Conservation (phyloP, 768 basidiomycete species). For the Collybiopsis confluens region DNA sequence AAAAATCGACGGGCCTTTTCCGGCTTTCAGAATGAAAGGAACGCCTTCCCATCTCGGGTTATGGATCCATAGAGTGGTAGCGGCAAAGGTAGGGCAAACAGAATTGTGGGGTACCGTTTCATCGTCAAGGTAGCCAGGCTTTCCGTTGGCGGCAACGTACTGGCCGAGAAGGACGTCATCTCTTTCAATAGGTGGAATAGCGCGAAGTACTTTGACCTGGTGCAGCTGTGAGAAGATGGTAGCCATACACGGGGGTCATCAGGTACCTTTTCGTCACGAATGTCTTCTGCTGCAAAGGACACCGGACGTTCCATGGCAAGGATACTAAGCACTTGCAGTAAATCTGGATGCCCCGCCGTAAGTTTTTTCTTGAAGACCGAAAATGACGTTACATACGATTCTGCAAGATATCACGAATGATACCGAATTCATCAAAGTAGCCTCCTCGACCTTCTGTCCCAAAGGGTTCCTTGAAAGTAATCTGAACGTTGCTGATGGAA, state of each 20-base stretch:
- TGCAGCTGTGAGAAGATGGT: conserved; percentile 13
- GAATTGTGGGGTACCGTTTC: conserved; percentile 91
- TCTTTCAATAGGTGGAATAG: conserved; percentile 76
- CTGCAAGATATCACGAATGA: conserved; percentile 95
- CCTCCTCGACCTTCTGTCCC: conserved; percentile 99
- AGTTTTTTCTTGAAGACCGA: neutral
- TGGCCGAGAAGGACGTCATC: conserved; percentile 90
- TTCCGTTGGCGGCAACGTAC: conserved; percentile 82
- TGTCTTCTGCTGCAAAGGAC: conserved; percentile 94
- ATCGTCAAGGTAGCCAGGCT: conserved; percentile 99
- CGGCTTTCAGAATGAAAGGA: conserved; percentile 96
- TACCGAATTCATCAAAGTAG: conserved; percentile 99
- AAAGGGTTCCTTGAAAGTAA: conserved; percentile 99
- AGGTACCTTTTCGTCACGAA: conserved; percentile 94
- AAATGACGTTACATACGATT: conserved; percentile 71
- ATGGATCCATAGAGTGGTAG: conserved; percentile 85
- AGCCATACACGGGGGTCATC: neutral
- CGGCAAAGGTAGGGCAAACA: conserved; percentile 92
- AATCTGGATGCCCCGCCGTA: conserved; percentile 47
- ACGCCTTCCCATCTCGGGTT: conserved; percentile 99
- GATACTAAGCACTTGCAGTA: conserved; percentile 91
- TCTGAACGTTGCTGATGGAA: conserved; percentile 94
- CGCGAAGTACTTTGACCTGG: conserved; percentile 93
- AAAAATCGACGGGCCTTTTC: conserved; percentile 66
- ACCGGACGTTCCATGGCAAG: conserved; percentile 98